These are phyloP conservation scores for Handroanthus guayacan DNA, from an alignment of 257 asterid species.

Conservation along the genomic window DNA sequence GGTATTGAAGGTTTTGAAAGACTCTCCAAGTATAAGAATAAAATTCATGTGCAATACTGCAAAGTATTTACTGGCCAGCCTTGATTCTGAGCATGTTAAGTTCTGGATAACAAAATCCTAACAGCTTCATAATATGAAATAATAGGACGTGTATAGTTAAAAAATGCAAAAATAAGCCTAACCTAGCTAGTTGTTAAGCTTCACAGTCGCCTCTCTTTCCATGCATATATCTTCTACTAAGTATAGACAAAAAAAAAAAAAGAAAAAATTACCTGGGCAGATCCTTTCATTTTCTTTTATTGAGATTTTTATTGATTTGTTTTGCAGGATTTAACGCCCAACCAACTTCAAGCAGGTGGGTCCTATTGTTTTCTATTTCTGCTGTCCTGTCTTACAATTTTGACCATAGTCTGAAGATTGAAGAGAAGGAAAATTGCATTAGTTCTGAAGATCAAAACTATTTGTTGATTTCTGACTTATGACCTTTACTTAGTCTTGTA, in stretches of 20 bases:
- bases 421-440: constrained; percentile 9
- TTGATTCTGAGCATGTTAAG: background rate
- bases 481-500: constrained; percentile 15
- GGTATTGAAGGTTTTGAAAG: background rate
- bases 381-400: constrained; percentile 5
- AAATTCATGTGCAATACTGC: background rate
- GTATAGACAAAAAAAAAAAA: background rate
- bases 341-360: constrained; percentile 95
- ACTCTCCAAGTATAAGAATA: background rate
- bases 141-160: background rate
- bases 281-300: constrained; percentile 25
- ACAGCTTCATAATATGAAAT: background rate
- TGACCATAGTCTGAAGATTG: constrained; percentile 9
- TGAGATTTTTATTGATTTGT: constrained; percentile 33
- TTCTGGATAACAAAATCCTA: background rate
- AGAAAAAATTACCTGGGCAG: constrained; percentile 1
- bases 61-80: background rate
- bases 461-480: constrained; percentile 19
- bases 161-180: constrained; percentile 8
- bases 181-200: constrained; percentile 17
- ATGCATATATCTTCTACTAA: constrained; percentile 5
- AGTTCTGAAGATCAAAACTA: background rate
- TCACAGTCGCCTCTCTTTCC: constrained; percentile 15
- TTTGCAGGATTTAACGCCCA: constrained; percentile 92
- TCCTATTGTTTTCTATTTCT: constrained; percentile 30